These are phyloP conservation scores for Cinnamomum chago DNA, from an alignment of 164 flowering plant genomes.

Conservation along the genomic window DNA sequence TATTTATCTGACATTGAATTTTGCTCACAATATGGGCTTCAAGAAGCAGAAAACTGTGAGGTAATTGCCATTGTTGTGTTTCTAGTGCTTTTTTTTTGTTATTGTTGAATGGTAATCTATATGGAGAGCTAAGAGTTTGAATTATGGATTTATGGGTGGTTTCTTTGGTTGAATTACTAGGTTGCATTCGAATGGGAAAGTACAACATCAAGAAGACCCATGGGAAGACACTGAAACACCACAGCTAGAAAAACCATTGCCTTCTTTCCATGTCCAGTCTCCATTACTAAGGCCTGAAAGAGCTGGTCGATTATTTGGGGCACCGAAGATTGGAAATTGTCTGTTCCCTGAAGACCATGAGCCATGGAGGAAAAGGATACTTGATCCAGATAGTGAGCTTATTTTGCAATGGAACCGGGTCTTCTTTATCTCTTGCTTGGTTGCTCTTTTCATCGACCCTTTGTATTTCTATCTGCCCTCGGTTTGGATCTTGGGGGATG, in stretches of 20 bases:
- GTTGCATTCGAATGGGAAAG: conserved; percentile 53
- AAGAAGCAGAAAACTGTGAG: conserved; percentile 59
- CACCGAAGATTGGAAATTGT: conserved; percentile 30
- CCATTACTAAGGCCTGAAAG: conserved; percentile 12
- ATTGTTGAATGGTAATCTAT: not conserved
- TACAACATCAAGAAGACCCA: conserved; percentile 20
- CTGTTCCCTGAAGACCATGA: conserved; percentile 50
- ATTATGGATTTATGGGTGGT: not conserved
- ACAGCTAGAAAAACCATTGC: not conserved
- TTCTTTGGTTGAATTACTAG: conserved; percentile 26
- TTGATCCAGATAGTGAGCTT: conserved; percentile 79
- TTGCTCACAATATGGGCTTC: conserved; percentile 26
- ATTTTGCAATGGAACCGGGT: conserved; percentile 73
- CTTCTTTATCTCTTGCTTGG: conserved; percentile 70
- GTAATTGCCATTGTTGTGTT: conserved; percentile 22
- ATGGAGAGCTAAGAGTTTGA: not conserved
- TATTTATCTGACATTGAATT: too few species aligned
- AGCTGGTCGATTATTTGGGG: conserved; percentile 29
- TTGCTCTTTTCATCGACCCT: conserved; percentile 87
- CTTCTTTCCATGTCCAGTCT: conserved; percentile 27
- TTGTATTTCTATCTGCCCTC: conserved; percentile 77
- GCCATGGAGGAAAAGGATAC: conserved; percentile 52
- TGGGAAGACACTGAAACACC: conserved; percentile 30
- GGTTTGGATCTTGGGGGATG: conserved; percentile 17
- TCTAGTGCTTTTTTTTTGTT: not conserved